These are phyloP conservation scores for Gillenia trifoliata DNA, from an alignment of 306 rosid species.

Conservation along the genomic window DNA sequence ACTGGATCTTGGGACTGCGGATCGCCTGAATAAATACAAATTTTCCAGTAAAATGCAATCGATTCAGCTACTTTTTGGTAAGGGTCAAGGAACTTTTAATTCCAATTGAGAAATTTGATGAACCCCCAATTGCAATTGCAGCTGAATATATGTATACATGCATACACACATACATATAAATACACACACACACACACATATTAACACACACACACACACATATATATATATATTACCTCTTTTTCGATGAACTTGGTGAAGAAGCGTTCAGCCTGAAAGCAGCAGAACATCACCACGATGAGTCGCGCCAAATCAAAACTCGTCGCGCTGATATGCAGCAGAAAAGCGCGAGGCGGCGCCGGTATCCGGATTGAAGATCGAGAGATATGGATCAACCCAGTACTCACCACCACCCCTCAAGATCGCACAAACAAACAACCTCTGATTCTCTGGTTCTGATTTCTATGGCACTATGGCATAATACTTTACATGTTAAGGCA, in stretches of 20 bases:
- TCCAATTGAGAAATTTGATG: neutral
- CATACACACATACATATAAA: too few relatives aligned
- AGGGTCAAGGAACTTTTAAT: neutral
- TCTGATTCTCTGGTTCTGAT: neutral
- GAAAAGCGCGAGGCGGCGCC: conserved; percentile 86
- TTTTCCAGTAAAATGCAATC: neutral
- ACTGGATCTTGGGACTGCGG: conserved; percentile 82
- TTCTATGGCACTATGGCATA: neutral
- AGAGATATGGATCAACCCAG: neutral
- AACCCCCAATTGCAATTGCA: neutral
- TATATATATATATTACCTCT: conserved; percentile 33
- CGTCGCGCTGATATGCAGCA: conserved; percentile 82
- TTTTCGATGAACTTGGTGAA: conserved; percentile 86
- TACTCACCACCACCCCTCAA: neutral
- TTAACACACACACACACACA: too few relatives aligned
- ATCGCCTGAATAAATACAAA: conserved; percentile 37
- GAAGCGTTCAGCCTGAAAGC: conserved; percentile 78
- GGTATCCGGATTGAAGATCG: conserved; percentile 36
- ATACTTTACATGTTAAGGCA: neutral
- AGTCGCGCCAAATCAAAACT: conserved; percentile 85
- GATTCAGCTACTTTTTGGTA: neutral
- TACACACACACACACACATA: too few relatives aligned
- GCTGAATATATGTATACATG: neutral
- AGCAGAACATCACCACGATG: conserved; percentile 84
- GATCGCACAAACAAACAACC: neutral